Conservation (phyloP, 2,329 filamentous ascomycete species). For the Aureobasidium sp. region DNA sequence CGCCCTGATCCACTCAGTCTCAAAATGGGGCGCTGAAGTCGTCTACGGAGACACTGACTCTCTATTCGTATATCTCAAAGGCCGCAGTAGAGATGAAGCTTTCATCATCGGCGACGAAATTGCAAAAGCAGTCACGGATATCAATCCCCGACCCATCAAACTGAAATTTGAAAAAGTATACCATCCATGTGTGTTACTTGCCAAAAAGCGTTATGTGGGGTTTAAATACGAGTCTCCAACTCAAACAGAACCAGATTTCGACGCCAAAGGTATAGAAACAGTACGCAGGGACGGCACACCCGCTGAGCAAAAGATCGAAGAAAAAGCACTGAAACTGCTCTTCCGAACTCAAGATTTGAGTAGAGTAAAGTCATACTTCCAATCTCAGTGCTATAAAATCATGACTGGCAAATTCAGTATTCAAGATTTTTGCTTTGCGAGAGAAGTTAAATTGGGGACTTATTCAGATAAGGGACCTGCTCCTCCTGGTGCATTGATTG, state of each 20-base stretch:
- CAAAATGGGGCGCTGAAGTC: slow-evolving; percentile 93
- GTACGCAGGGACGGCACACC: slow-evolving; percentile 95
- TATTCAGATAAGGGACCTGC: slow-evolving; percentile 85
- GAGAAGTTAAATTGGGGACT: slow-evolving; percentile 89
- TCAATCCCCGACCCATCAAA: slow-evolving; percentile 93
- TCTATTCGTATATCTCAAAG: slow-evolving; percentile 90
- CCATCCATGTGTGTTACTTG: slow-evolving; percentile 91
- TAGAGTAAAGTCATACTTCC: slow-evolving; percentile 90
- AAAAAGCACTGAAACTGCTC: slow-evolving; percentile 87
- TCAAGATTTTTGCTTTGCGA: slow-evolving; percentile 96
- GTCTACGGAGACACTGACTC: slow-evolving; percentile 99
- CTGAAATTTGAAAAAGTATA: slow-evolving; percentile 99
- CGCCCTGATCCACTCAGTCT: slow-evolving; percentile 88
- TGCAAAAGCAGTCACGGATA: slow-evolving; percentile 83
- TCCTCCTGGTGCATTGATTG: slow-evolving; percentile 90
- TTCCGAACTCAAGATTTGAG: slow-evolving; percentile 93
- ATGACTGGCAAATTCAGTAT: slow-evolving; percentile 90
- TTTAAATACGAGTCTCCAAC: slow-evolving; percentile 91
- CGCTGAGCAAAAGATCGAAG: slow-evolving; percentile 96
- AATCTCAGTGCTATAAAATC: slow-evolving; percentile 90
- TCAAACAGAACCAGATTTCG: slow-evolving; percentile 87
- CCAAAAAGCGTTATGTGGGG: slow-evolving; percentile 98
- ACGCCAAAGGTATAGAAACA: slow-evolving; percentile 99
- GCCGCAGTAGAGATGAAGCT: slow-evolving; percentile 86
- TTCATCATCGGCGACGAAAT: slow-evolving; percentile 97